Evolutionary conservation across 2,329 filamentous ascomycete species (phyloP).

Genomic region (Pseudopyricularia cyperi): DNA sequence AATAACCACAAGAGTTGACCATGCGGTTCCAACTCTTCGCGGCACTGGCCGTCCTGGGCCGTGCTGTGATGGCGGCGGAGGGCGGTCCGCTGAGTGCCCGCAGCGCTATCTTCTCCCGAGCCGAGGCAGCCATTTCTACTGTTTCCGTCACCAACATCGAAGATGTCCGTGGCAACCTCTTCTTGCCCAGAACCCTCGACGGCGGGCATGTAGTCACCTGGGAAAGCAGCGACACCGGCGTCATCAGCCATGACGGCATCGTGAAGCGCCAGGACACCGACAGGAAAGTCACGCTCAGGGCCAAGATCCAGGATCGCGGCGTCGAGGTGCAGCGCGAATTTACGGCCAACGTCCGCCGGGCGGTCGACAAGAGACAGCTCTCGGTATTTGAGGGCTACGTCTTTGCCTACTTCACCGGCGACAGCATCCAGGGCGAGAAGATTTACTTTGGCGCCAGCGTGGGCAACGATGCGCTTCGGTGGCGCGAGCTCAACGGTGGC

Average conservation of each 20-base stretch:
- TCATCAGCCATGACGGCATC: conserved; percentile 20
- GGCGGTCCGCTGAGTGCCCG: background rate
- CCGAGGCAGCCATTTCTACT: background rate
- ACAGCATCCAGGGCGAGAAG: conserved; percentile 16
- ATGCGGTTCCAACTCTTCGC: background rate
- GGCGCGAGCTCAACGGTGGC: conserved; percentile 24
- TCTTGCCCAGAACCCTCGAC: conserved; percentile 17
- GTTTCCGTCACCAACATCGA: conserved; percentile 17
- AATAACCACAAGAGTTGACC: background rate
- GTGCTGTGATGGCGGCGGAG: background rate
- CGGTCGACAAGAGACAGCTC: conserved; percentile 13
- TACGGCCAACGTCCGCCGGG: conserved; percentile 19
- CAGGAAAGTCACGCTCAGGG: conserved; percentile 19
- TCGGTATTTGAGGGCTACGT: conserved; percentile 28
- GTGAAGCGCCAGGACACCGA: conserved; percentile 15
- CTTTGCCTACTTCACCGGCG: conserved; percentile 38
- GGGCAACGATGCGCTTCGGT: conserved; percentile 26
- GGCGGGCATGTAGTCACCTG: conserved; percentile 20
- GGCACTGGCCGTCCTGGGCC: background rate
- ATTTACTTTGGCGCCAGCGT: conserved; percentile 26
- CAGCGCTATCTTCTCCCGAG: background rate
- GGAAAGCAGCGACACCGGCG: conserved; percentile 17
- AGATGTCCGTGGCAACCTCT: conserved; percentile 24
- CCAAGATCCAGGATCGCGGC: conserved; percentile 15
- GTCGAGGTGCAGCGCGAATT: conserved; percentile 15